phyloP scores from a whole-genome alignment of 495 filamentous ascomycete species.

The Parathielavia hyrcaniae region DNA sequence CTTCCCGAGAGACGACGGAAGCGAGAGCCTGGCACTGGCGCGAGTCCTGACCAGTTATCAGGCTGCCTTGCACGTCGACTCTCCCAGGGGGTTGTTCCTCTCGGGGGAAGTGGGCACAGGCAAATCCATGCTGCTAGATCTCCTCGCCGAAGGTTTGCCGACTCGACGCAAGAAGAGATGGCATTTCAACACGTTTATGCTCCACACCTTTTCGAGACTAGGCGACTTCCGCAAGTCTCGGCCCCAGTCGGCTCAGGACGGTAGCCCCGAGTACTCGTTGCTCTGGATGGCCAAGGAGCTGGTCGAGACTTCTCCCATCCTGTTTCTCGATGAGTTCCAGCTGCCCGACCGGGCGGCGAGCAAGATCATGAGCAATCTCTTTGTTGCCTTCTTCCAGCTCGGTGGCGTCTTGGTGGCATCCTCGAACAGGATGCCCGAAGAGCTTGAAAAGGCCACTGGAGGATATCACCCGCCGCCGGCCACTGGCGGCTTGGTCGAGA shows the following conservation, averaged over 20 bases:
- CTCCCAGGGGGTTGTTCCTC: conserved; percentile 59
- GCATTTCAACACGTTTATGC: conserved; percentile 74
- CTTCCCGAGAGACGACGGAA: conserved; percentile 31
- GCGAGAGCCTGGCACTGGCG: conserved; percentile 54
- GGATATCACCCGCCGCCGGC: conserved; percentile 50
- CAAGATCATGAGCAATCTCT: conserved; percentile 63
- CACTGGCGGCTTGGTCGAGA: conserved; percentile 45
- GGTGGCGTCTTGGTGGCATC: conserved; percentile 68
- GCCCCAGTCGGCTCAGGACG: conserved; percentile 24
- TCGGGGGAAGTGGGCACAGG: conserved; percentile 68
- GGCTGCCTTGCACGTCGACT: conserved; percentile 54
- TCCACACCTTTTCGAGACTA: conserved; percentile 57
- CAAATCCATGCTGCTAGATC: conserved; percentile 64
- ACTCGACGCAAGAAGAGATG: conserved; percentile 59
- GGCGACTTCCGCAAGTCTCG: conserved; percentile 49
- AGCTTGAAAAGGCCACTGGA: conserved; percentile 61
- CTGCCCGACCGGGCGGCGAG: conserved; percentile 61
- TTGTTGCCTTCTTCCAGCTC: conserved; percentile 66
- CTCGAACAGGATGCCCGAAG: conserved; percentile 68
- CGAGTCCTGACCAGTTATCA: conserved; percentile 55
- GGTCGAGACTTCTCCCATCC: conserved; percentile 58
- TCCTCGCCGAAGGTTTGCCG: conserved; percentile 62
- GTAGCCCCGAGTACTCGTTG: conserved; percentile 53
- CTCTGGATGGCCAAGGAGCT: conserved; percentile 62
- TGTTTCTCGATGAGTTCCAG: conserved; percentile 72